A percentile compares a stretch with the other conserved stretches of the same genome.
These are phyloP conservation scores for Dipodascus geniculatus DNA, from an alignment of 805 yeast genomes.

Conservation along the genomic window DNA sequence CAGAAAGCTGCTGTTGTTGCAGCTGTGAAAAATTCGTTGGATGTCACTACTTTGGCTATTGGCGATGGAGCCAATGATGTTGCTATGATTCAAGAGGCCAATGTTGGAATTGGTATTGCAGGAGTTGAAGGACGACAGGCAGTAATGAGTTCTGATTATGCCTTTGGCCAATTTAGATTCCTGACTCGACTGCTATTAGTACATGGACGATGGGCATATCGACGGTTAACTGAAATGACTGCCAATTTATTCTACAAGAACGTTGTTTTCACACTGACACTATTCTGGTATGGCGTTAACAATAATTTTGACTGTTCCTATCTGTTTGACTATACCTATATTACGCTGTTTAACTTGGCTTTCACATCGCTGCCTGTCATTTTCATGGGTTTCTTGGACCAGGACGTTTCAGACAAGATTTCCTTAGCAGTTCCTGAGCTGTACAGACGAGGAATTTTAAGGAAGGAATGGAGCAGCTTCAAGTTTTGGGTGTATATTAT, in stretches of 20 bases:
- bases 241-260: slow-evolving; percentile 76
- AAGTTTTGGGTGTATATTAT: slow-evolving; percentile 53
- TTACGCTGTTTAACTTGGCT: slow-evolving; percentile 73
- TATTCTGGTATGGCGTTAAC: slow-evolving; percentile 71
- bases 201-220: slow-evolving; percentile 77
- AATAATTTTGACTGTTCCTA: slow-evolving; percentile 66
- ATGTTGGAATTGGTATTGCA: slow-evolving; percentile 77
- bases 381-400: slow-evolving; percentile 62
- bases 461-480: slow-evolving; percentile 49
- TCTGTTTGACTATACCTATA: slow-evolving; percentile 63
- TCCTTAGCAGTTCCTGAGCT: slow-evolving; percentile 61
- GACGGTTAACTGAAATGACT: slow-evolving; percentile 64
- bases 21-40: slow-evolving; percentile 51
- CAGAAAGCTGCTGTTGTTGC: slow-evolving; percentile 70
- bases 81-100: slow-evolving; percentile 80
- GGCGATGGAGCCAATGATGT: slow-evolving; percentile 88
- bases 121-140: slow-evolving; percentile 87
- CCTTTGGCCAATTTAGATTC: slow-evolving; percentile 68
- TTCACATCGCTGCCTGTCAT: slow-evolving; percentile 75
- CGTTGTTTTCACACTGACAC: slow-evolving; percentile 58
- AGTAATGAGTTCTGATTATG: slow-evolving; percentile 78
- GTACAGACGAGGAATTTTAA: slow-evolving; percentile 54
- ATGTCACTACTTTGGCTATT: slow-evolving; percentile 70
- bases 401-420: slow-evolving; percentile 59
- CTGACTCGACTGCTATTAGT: slow-evolving; percentile 54